Conservation (phyloP, 306 rosid species). For the Vicia villosa region DNA sequence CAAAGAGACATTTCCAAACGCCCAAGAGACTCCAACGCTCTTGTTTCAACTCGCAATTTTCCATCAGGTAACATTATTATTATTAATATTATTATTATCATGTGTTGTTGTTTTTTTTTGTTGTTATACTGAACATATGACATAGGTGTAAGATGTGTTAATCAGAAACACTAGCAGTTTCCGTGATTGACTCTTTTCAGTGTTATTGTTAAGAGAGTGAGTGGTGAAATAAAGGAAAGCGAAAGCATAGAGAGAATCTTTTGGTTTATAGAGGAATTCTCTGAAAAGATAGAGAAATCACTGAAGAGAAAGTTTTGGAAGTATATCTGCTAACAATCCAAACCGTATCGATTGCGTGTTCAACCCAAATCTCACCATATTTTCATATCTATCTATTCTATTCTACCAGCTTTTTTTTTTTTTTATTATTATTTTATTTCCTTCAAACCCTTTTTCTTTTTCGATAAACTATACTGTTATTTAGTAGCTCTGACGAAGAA, state of each 20-base stretch:
- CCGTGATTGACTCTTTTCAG: conserved; percentile 37
- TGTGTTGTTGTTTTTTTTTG: background rate
- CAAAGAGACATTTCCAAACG: conserved; percentile 51
- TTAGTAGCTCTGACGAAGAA: conserved; percentile 56
- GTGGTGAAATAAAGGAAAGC: conserved; percentile 19
- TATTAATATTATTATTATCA: background rate
- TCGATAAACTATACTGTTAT: conserved; percentile 46
- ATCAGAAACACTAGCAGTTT: conserved; percentile 38
- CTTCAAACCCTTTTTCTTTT: conserved; percentile 20
- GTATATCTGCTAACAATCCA: conserved; percentile 33
- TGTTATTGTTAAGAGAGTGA: background rate
- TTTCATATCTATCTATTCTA: conserved; percentile 17
- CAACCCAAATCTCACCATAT: conserved; percentile 25
- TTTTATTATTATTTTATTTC: background rate
- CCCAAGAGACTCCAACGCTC: conserved; percentile 43
- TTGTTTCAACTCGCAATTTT: conserved; percentile 50
- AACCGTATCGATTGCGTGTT: conserved; percentile 68
- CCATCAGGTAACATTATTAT: conserved; percentile 28
- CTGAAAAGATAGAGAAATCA: conserved; percentile 39
- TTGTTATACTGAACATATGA: background rate
- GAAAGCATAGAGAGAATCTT: conserved; percentile 26
- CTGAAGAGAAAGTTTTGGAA: conserved; percentile 51
- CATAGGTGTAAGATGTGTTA: background rate
- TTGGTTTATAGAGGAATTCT: conserved; percentile 42
- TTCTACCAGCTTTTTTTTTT: conserved; percentile 28